These are phyloP conservation scores for Peronospora belbahrii DNA, from an alignment of 352 stramenopile genomes.

Conservation along the genomic window DNA sequence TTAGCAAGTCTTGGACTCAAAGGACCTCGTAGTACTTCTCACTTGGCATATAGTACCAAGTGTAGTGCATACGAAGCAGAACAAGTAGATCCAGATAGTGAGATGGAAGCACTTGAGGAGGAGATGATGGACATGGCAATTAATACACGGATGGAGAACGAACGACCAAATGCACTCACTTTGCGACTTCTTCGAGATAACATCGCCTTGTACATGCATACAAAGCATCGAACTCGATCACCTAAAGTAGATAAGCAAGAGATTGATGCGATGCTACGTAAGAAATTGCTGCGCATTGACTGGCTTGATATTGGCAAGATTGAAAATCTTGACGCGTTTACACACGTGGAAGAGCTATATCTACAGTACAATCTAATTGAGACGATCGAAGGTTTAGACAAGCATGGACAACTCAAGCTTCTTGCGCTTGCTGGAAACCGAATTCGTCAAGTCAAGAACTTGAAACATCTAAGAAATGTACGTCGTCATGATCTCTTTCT, in stretches of 20 bases:
- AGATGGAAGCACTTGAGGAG: slow-evolving; percentile 58
- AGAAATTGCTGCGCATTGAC: slow-evolving; percentile 58
- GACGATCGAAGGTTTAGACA: slow-evolving; percentile 54
- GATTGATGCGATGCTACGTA: slow-evolving; percentile 36
- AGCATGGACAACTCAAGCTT: slow-evolving; percentile 48
- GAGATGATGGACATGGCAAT: slow-evolving; percentile 32
- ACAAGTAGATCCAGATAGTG: slow-evolving; percentile 32
- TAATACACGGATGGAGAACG: slow-evolving; percentile 24
- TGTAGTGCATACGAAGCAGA: slow-evolving; percentile 11
- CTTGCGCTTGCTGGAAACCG: slow-evolving; percentile 58
- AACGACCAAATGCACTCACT: slow-evolving; percentile 37
- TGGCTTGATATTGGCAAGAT: slow-evolving; percentile 65
- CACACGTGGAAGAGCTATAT: slow-evolving; percentile 66
- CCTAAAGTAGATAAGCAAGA: slow-evolving; percentile 23
- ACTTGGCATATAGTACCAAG: slow-evolving; percentile 1
- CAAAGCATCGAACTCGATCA: slow-evolving; percentile 2
- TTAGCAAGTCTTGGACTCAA: slow-evolving; percentile 23
- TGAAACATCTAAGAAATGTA: slow-evolving; percentile 51
- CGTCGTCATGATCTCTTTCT: slow-evolving; percentile 4
- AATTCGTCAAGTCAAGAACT: slow-evolving; percentile 51
- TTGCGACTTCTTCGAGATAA: slow-evolving; percentile 67
- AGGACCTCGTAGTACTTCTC: background rate
- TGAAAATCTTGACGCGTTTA: slow-evolving; percentile 72
- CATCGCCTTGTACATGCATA: slow-evolving; percentile 4
- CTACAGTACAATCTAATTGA: slow-evolving; percentile 69